Evolutionary conservation across 2,329 filamentous ascomycete genomes (phyloP), one percentile per base, ranked within the genome.

Genomic region (Paecilomyces sp.): DNA sequence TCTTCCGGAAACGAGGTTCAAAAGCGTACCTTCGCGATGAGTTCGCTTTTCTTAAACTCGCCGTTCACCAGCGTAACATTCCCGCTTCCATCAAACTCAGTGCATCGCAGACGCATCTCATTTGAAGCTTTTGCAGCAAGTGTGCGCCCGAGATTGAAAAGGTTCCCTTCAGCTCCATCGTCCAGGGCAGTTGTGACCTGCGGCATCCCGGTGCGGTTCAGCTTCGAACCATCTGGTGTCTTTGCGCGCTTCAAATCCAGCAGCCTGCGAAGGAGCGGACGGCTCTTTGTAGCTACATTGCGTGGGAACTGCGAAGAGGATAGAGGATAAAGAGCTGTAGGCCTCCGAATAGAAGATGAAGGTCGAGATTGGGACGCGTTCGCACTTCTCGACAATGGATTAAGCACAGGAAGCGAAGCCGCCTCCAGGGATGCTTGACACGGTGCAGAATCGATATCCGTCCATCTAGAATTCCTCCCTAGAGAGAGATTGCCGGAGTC

Each of bases 31-130:
- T 94, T 97, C 57, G 92, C 92, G 74, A 97, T 97, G 54, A 99
- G 81, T 78, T 99, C 94, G 69, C 87, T 94, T 82, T 99, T 99
- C 78, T 94, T 95, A 76, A 97, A 97, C 75, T 97, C 94, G 61
- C 92, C 91, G 71, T 95, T 95, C 22, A 96, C 89, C 60, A 97
- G 80, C 22, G 93, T 95, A 28, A 97, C 92, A 67, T 95, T 89
- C 50, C 94, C 94, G 69, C 90, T 86, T 73, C 92, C 91, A 68
- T 97, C 92, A 61, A 97, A 90, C 75, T 99, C 94, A 0, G 94
- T 99, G 72, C 94, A 99, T 58, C 94, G 85, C 65, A 99, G 80
- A 61, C 91, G 88, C 31, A 92, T 85, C 74, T 97, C 92, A 60
- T 93, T 88, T 28, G 89, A 87, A 2, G 90, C 88, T 75, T 93